A percentile compares a stretch with the other conserved stretches of the same genome.
Conservation (phyloP, 2,329 filamentous ascomycete genomes). For the Elsinoe perseae region DNA sequence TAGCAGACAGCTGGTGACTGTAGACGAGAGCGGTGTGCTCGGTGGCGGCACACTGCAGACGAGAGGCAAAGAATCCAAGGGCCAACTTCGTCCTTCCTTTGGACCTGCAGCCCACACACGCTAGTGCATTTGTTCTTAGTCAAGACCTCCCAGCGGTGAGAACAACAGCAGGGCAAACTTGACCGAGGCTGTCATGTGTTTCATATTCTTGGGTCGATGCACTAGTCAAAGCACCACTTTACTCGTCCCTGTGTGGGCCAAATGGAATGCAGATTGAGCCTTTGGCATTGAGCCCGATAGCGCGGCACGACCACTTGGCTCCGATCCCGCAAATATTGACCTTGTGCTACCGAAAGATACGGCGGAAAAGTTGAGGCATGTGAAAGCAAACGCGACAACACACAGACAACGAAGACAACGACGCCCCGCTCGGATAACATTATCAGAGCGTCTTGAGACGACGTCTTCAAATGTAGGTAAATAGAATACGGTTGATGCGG, state of each 20-base stretch:
- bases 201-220: slow-evolving; percentile 1
- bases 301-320: neutral
- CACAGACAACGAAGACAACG: neutral
- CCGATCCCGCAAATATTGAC: neutral
- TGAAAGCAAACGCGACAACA: neutral
- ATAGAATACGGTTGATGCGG: neutral
- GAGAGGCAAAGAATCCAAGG: neutral
- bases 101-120: slow-evolving; percentile 5
- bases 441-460: too few species aligned
- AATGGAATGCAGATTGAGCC: neutral
- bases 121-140: neutral
- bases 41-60: neutral
- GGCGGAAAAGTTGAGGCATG: slow-evolving; percentile 3
- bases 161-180: neutral
- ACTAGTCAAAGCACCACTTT: neutral
- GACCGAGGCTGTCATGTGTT: slow-evolving; percentile 12
- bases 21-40: neutral
- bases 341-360: neutral
- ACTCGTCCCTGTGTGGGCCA: slow-evolving; percentile 1
- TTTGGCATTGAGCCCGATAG: neutral
- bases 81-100: neutral
- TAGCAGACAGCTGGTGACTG: neutral
- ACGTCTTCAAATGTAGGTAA: neutral
- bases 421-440: too few species aligned
- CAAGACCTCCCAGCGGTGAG: neutral